These are phyloP conservation scores for Claviceps humidiphila DNA, from an alignment of 2,329 filamentous ascomycete genomes.

Conservation along the genomic window DNA sequence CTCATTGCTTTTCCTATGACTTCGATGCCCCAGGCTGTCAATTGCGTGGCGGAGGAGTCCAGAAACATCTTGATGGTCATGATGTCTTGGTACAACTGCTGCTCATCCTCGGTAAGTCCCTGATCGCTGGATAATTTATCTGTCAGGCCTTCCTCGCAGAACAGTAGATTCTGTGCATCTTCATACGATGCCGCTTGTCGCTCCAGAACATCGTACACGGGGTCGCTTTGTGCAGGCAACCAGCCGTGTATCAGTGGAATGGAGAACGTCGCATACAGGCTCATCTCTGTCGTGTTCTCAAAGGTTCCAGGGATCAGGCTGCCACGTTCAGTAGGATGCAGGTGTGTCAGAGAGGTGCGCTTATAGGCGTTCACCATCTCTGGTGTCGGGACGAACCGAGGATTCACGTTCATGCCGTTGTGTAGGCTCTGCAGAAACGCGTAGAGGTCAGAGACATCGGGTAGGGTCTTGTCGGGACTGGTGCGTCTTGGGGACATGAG, in stretches of 20 bases:
- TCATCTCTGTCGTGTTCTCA: slow-evolving; percentile 76
- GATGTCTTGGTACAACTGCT: slow-evolving; percentile 71
- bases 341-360: slow-evolving; percentile 38
- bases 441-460: slow-evolving; percentile 81
- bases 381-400: slow-evolving; percentile 57
- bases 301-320: slow-evolving; percentile 56
- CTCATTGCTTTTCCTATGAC: slow-evolving; percentile 56
- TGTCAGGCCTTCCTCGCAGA: slow-evolving; percentile 79
- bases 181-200: slow-evolving; percentile 77
- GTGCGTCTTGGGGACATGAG: slow-evolving; percentile 66
- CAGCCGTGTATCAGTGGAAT: slow-evolving; percentile 88
- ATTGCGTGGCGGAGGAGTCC: slow-evolving; percentile 66
- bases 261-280: slow-evolving; percentile 78
- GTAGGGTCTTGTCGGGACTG: slow-evolving; percentile 49
- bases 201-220: slow-evolving; percentile 55
- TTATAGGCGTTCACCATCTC: slow-evolving; percentile 33
- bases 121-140: slow-evolving; percentile 43
- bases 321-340: slow-evolving; percentile 36
- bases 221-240: slow-evolving; percentile 58
- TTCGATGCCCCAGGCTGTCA: slow-evolving; percentile 70
- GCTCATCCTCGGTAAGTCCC: slow-evolving; percentile 58
- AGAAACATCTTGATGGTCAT: slow-evolving; percentile 74
- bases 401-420: slow-evolving; percentile 97
- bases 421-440: slow-evolving; percentile 77
- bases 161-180: slow-evolving; percentile 79